phyloP scores from a whole-genome alignment of 805 yeast genomes.

The Yarrowia yakushimensis region DNA sequence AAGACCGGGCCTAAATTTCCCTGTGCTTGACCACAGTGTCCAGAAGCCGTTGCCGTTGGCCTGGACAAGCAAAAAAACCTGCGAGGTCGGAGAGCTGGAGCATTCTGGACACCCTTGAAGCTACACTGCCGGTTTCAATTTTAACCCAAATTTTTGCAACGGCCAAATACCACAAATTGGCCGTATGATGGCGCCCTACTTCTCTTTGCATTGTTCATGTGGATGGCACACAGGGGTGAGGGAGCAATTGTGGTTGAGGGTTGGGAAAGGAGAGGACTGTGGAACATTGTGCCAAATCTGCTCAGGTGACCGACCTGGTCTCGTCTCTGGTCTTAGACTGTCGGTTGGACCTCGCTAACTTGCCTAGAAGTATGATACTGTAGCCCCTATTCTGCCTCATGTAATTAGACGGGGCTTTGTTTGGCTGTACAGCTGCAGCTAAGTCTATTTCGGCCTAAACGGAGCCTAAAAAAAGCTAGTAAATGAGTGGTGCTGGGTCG shows the following conservation, averaged over 20 bases:
- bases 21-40: neutral
- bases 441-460: neutral
- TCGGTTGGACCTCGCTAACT: neutral
- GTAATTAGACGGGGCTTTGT: conserved; percentile 19
- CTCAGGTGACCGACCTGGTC: no score
- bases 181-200: neutral
- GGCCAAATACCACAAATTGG: conserved; percentile 7
- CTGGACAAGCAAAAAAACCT: no score
- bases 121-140: neutral
- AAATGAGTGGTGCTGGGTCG: neutral
- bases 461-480: neutral
- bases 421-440: conserved; percentile 15
- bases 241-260: no score
- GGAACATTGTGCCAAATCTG: no score
- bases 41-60: neutral
- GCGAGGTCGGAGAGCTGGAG: no score
- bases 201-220: conserved; percentile 8
- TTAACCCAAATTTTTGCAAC: neutral
- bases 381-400: conserved; percentile 4
- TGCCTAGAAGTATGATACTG: no score
- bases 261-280: no score
- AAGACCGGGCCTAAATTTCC: neutral
- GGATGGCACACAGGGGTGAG: conserved; percentile 5
- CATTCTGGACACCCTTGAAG: neutral
- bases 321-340: no score